Conservation (phyloP, 768 basidiomycete genomes). For the Gelatoporia subvermispora region DNA sequence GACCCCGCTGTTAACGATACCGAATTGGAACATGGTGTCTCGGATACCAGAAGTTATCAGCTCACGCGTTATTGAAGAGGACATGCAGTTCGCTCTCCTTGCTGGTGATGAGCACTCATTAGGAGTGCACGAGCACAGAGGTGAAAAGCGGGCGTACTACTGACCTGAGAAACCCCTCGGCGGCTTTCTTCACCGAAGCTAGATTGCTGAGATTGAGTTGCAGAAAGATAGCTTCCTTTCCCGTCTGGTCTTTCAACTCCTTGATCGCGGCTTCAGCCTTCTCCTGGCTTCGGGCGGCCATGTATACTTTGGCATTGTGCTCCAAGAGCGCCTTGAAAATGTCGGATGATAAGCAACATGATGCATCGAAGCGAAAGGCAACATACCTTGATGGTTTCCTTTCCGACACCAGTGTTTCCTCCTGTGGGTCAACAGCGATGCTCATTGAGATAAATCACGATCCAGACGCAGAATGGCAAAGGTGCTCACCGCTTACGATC, state of each 20-base stretch:
- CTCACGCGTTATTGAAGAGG: constrained; percentile 51
- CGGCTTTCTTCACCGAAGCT: constrained; percentile 16
- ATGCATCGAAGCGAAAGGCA: background rate
- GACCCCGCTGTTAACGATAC: constrained; percentile 36
- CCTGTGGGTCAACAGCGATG: constrained; percentile 3
- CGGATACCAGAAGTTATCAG: background rate
- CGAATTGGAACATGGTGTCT: no score
- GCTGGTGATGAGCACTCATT: no score
- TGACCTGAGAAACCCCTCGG: constrained; percentile 17
- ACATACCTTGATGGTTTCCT: constrained; percentile 52
- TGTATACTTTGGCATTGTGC: constrained; percentile 29
- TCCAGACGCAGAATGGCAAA: no score
- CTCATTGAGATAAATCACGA: no score
- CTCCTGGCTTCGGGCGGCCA: constrained; percentile 20
- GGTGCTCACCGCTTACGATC: constrained; percentile 27
- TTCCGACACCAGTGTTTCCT: constrained; percentile 46
- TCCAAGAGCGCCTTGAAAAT: constrained; percentile 39
- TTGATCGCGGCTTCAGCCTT: constrained; percentile 23
- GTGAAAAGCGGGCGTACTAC: background rate
- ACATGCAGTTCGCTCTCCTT: constrained; percentile 44
- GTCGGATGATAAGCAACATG: background rate
- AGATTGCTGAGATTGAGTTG: constrained; percentile 24
- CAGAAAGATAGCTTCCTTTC: constrained; percentile 22
- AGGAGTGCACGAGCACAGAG: no score
- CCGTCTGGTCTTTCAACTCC: constrained; percentile 21